These are phyloP conservation scores for Chrysoporthe deuterocubensis DNA, from an alignment of 2,329 filamentous ascomycete species.

Conservation along the genomic window DNA sequence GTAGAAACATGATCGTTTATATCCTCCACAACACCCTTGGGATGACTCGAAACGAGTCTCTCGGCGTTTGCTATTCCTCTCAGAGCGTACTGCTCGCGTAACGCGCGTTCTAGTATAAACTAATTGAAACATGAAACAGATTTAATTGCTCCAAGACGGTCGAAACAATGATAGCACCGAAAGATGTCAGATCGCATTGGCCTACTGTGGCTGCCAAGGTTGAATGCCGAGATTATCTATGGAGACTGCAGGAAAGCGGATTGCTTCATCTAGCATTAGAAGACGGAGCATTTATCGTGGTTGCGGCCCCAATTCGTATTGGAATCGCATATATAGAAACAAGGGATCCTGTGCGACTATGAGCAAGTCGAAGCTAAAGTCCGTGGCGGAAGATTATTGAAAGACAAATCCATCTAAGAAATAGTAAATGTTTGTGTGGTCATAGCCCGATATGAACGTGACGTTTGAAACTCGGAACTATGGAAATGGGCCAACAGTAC, in stretches of 20 bases:
- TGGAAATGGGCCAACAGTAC: not conserved
- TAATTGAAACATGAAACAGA: not conserved
- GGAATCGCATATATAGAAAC: not conserved
- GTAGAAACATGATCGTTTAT: conserved; percentile 4
- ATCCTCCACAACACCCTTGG: not conserved
- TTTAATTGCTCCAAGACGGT: not conserved
- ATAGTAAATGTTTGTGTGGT: not conserved
- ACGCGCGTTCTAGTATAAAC: not conserved
- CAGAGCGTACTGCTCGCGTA: not conserved
- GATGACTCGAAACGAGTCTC: not conserved
- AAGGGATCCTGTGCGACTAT: not conserved
- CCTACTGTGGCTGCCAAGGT: not conserved
- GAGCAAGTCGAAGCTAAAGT: not conserved
- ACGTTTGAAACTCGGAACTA: not conserved
- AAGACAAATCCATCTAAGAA: not conserved
- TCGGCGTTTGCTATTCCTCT: not conserved
- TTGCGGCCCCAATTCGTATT: not conserved
- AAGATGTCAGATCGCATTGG: not conserved
- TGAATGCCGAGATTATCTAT: not conserved
- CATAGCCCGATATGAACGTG: not conserved
- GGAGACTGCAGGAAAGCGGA: not conserved
- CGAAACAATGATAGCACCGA: not conserved
- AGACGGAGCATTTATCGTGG: not conserved
- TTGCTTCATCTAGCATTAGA: not conserved
- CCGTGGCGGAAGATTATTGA: not conserved